Evolutionary conservation across 73 alveolate genomes (phyloP).

Genomic region (Paraurostyla sp.): DNA sequence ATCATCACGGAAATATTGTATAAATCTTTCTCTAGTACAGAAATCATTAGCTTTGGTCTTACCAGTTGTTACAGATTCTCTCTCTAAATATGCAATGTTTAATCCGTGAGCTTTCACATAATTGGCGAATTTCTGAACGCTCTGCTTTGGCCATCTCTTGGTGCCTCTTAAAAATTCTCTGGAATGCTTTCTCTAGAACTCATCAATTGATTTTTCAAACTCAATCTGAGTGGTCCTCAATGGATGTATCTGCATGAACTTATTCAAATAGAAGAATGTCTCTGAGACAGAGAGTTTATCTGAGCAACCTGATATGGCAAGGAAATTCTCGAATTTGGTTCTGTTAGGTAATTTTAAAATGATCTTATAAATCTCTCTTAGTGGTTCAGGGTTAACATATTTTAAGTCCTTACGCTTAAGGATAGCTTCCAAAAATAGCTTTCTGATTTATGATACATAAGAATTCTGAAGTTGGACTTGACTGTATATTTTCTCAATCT

Average conservation of each 20-base stretch:
- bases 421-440: constrained; percentile 54
- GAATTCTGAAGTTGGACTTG: constrained; percentile 54
- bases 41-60: constrained; percentile 6
- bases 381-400: constrained; percentile 69
- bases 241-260: constrained; percentile 69
- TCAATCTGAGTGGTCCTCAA: constrained; percentile 69
- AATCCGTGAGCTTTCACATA: constrained; percentile 48
- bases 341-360: constrained; percentile 64
- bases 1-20: constrained; percentile 8
- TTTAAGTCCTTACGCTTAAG: constrained; percentile 61
- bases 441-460: constrained; percentile 36
- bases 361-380: constrained; percentile 62
- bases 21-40: constrained; percentile 62
- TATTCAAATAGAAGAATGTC: constrained; percentile 65
- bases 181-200: constrained; percentile 62
- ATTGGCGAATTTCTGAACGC: constrained; percentile 58
- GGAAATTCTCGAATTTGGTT: constrained; percentile 65
- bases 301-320: constrained; percentile 63
- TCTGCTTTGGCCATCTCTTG: constrained; percentile 60
- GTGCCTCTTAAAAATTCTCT: constrained; percentile 64
- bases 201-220: constrained; percentile 65
- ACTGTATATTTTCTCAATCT: constrained; percentile 45
- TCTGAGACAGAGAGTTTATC: constrained; percentile 68
- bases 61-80: neutral
- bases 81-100: constrained; percentile 14